Percentiles rank a stretch among this genome's conserved stretches.
phyloP scores from a whole-genome alignment of 305 asterid genomes.

The Fraxinus platypoda region DNA sequence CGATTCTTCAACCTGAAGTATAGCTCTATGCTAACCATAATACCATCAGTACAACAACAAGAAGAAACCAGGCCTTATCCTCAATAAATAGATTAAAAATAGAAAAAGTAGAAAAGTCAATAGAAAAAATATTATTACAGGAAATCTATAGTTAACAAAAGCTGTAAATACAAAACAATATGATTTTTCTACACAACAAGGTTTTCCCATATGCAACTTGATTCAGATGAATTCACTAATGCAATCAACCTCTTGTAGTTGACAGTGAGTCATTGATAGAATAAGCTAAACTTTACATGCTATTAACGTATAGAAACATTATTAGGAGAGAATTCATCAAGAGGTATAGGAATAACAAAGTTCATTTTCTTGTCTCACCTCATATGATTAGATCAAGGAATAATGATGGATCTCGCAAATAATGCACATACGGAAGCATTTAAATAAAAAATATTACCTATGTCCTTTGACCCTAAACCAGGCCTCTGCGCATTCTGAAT shows the following conservation, averaged over 20 bases:
- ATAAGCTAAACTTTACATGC: neutral
- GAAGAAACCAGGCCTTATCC: neutral
- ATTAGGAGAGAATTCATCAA: neutral
- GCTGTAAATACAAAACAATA: neutral
- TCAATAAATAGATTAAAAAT: neutral
- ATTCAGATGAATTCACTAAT: neutral
- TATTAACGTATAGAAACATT: neutral
- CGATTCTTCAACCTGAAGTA: neutral
- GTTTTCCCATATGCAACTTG: neutral
- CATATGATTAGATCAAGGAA: neutral
- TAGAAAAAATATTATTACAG: neutral
- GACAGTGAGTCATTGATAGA: neutral
- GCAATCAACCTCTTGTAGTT: neutral
- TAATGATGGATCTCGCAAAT: neutral
- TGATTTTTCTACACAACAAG: neutral
- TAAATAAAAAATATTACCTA: constrained; percentile 38
- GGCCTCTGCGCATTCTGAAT: constrained; percentile 71
- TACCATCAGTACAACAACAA: too few relatives aligned
- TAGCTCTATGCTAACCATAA: neutral
- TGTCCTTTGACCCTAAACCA: constrained; percentile 85
- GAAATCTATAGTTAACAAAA: neutral
- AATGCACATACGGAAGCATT: neutral
- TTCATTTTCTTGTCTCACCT: neutral
- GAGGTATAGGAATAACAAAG: neutral
- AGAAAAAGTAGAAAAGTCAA: too few relatives aligned